These are phyloP conservation scores for Naganishia albida DNA, from an alignment of 1,284 basidiomycete genomes.

Conservation along the genomic window DNA sequence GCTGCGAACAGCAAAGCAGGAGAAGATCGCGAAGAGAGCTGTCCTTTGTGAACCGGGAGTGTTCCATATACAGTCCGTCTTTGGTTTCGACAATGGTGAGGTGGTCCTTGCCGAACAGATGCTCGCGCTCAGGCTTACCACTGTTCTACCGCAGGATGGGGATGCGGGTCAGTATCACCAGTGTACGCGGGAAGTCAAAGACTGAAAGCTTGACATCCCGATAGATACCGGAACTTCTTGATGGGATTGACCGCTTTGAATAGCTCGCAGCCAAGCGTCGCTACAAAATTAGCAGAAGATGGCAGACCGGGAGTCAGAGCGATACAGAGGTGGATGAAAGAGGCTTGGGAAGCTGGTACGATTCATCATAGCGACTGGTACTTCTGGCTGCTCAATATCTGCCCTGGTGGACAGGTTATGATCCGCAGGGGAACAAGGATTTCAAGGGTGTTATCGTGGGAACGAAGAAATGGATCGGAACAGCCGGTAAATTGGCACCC, in stretches of 20 bases:
- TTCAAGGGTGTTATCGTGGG: constrained; percentile 63
- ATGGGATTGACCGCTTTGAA: constrained; percentile 76
- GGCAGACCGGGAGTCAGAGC: constrained; percentile 67
- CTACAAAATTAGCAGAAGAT: constrained; percentile 50
- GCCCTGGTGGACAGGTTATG: constrained; percentile 62
- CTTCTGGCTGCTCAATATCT: too few species aligned
- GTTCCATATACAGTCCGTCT: constrained; percentile 63
- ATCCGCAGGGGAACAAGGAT: constrained; percentile 65
- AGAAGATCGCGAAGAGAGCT: constrained; percentile 62
- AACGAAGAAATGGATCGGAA: constrained; percentile 73
- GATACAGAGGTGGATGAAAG: constrained; percentile 73
- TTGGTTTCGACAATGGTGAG: constrained; percentile 70
- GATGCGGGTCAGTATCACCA: constrained; percentile 44
- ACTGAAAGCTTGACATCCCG: not conserved
- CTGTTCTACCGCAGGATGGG: constrained; percentile 42
- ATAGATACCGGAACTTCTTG: constrained; percentile 80
- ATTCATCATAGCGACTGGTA: too few species aligned
- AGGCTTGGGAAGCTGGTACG: constrained; percentile 70
- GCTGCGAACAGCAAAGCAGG: constrained; percentile 60
- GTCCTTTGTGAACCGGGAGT: constrained; percentile 66
- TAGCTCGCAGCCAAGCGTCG: constrained; percentile 46
- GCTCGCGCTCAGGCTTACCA: constrained; percentile 1
- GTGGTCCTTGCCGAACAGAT: constrained; percentile 3
- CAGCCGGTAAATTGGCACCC: constrained; percentile 13
- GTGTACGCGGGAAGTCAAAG: not conserved